Conservation (phyloP, 2,329 filamentous ascomycete species). For the Xylaria multiplex region DNA sequence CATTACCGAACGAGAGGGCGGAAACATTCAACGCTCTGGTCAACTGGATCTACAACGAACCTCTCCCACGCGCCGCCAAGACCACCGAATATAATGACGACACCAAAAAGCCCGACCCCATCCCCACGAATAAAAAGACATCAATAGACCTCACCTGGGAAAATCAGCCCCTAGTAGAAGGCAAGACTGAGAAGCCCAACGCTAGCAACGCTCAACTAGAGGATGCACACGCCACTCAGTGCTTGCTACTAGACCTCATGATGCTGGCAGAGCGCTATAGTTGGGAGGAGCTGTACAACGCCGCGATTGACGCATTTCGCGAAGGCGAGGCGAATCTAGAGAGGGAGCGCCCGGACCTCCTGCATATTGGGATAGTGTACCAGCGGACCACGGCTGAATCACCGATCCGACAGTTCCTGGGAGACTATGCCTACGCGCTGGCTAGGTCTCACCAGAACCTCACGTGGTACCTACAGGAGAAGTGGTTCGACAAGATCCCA, state of each 20-base stretch:
- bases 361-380: slow-evolving; percentile 4
- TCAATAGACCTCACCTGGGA: neutral
- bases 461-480: slow-evolving; percentile 8
- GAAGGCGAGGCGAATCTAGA: slow-evolving; percentile 13
- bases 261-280: slow-evolving; percentile 12
- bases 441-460: slow-evolving; percentile 4
- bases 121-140: neutral
- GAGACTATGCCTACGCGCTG: slow-evolving; percentile 14
- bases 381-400: neutral
- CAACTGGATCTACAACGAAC: slow-evolving; percentile 16
- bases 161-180: neutral
- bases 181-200: neutral
- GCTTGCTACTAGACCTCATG: slow-evolving; percentile 21
- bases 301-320: slow-evolving; percentile 20
- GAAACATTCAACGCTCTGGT: slow-evolving; percentile 11
- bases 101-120: neutral
- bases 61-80: slow-evolving; percentile 14
- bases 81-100: neutral
- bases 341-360: neutral
- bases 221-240: slow-evolving; percentile 8
- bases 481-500: slow-evolving; percentile 9
- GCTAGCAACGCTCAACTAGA: neutral
- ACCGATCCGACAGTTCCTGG: slow-evolving; percentile 7
- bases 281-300: slow-evolving; percentile 24
- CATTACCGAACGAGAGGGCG: slow-evolving; percentile 4